These are phyloP conservation scores for Sordariomycetes sp. DNA, from an alignment of 2,329 filamentous ascomycete genomes.

Conservation along the genomic window DNA sequence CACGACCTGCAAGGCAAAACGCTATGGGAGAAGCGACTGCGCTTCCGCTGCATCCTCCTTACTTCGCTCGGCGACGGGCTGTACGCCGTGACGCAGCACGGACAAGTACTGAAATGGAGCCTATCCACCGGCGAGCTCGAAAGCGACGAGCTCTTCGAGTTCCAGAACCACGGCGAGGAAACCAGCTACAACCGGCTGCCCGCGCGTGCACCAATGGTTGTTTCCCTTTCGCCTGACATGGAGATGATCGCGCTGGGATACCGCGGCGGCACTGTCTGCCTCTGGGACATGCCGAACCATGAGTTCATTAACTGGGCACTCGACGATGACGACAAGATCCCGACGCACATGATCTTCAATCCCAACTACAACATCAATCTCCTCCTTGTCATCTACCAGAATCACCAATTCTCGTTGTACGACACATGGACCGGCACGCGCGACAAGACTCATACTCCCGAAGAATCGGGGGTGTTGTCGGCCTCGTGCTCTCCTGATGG, in stretches of 20 bases:
- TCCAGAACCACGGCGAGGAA: too few relatives aligned
- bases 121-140: constrained; percentile 7
- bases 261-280: constrained; percentile 10
- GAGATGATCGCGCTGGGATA: constrained; percentile 12
- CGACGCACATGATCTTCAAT: constrained; percentile 11
- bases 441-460: neutral
- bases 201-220: constrained; percentile 9
- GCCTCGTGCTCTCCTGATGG: constrained; percentile 9
- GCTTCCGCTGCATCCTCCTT: constrained; percentile 9
- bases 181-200: too few relatives aligned
- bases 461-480: neutral
- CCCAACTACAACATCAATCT: neutral
- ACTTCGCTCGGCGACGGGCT: constrained; percentile 1
- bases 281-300: constrained; percentile 9
- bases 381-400: neutral
- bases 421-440: neutral
- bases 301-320: constrained; percentile 11
- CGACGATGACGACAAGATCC: constrained; percentile 8
- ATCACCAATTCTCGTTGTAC: neutral
- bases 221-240: constrained; percentile 10
- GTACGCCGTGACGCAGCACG: constrained; percentile 7
- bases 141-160: constrained; percentile 10
- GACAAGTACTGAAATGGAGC: constrained; percentile 10
- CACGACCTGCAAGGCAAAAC: constrained; percentile 8
- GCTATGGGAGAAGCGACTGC: constrained; percentile 8